A percentile compares a stretch with the other conserved stretches of the same genome.
phyloP scores from a whole-genome alignment of 306 rosid genomes.

The Citrullus amarus region DNA sequence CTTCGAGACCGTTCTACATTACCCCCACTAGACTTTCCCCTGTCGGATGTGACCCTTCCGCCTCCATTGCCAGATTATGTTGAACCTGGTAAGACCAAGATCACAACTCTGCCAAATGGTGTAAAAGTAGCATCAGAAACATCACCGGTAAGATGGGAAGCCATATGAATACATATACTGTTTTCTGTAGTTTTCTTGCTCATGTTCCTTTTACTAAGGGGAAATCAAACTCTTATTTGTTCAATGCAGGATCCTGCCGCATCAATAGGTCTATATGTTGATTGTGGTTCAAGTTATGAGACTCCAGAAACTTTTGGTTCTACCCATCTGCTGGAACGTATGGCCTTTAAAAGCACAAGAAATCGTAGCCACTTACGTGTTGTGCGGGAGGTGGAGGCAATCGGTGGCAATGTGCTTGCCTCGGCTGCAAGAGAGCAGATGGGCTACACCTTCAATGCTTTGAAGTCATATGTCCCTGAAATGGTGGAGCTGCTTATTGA shows the following conservation, averaged over 20 bases:
- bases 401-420: conserved; percentile 81
- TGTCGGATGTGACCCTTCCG: conserved; percentile 50
- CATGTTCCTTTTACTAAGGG: not conserved
- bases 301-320: conserved; percentile 61
- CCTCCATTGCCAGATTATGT: conserved; percentile 74
- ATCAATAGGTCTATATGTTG: conserved; percentile 66
- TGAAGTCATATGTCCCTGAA: conserved; percentile 79
- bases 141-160: conserved; percentile 36
- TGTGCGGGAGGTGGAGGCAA: conserved; percentile 86
- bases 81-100: conserved; percentile 46
- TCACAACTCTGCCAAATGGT: conserved; percentile 73
- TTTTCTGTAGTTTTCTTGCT: not conserved
- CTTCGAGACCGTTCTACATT: conserved; percentile 37
- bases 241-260: conserved; percentile 62
- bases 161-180: not conserved
- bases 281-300: conserved; percentile 79
- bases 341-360: conserved; percentile 85
- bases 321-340: conserved; percentile 67
- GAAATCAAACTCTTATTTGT: not conserved
- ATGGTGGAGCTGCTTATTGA: conserved; percentile 92
- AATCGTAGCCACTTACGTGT: conserved; percentile 78
- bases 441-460: conserved; percentile 78
- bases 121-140: conserved; percentile 69
- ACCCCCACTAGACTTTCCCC: conserved; percentile 62
- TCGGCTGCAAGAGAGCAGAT: conserved; percentile 91